Evolutionary conservation across 768 basidiomycete species (phyloP), one percentile per base, ranked within the genome.

Genomic region (Leccinellum luteum): DNA sequence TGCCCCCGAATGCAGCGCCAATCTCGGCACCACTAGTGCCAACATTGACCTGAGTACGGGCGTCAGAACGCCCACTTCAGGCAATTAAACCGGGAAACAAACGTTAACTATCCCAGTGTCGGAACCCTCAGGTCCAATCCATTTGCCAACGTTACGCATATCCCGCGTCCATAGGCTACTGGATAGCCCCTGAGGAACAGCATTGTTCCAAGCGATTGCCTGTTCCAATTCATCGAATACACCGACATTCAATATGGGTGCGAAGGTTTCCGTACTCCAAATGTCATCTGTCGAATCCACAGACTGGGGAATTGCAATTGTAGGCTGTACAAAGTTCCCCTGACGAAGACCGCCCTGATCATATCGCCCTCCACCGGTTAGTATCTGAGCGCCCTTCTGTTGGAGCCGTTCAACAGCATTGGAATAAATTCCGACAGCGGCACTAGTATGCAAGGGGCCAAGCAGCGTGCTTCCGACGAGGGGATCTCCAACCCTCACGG

Each of bases 81-180:
- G 1, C 8, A 34, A 49, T 47, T 47, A 54, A 52, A 47, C 19
- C 28, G 45, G 53, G 19, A 51, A 31, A 78, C 85, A 68, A 69
- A 91, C 92, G 74, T 95, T 94, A 59, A 94, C 92, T 62, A 95
- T 97, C 7, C 96, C 96, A 41, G 89, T 79, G 71, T 98, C 96
- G 25, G 88, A 90, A 30, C 95, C 95, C 57, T 80, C 79, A 41
- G 94, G 89, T 13, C 94, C 93, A 62, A 96, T 87, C 92, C 94
- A 97, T 74, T 85, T 90, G 52, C 95, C 93, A 53, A 97, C 76
- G 64, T 88, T 86, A 58, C 89, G 79, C 50, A 98, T 66, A 66
- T 92, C 89, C 41, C 85, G 83, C 51, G 95, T 95, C 90, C 95
- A 98, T 2, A 97, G 77, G 59, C 90, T 90, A 67, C 91, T 92